Conservation (phyloP, 1,284 basidiomycete species). For the Sanghuangporus sanghuang region DNA sequence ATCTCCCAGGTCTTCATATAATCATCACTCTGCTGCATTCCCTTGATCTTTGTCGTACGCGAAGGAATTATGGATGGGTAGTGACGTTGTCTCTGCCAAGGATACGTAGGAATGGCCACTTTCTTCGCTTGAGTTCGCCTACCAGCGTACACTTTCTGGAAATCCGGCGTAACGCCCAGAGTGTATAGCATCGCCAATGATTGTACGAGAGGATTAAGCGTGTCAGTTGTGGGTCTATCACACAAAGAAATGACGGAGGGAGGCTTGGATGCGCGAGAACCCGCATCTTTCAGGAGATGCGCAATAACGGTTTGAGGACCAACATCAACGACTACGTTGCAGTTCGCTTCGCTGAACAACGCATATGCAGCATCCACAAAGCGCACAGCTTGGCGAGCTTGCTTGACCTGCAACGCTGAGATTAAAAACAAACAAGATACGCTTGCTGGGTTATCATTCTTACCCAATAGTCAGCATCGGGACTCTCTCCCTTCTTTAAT, state of each 20-base stretch:
- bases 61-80: constrained; percentile 29
- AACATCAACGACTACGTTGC: constrained; percentile 28
- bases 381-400: constrained; percentile 30
- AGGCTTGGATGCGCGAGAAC: constrained; percentile 20
- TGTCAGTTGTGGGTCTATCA: constrained; percentile 29
- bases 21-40: background rate
- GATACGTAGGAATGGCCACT: constrained; percentile 31
- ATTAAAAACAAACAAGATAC: background rate
- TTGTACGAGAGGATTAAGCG: constrained; percentile 28
- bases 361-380: constrained; percentile 26
- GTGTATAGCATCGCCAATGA: constrained; percentile 28
- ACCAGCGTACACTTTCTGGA: constrained; percentile 24
- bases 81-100: constrained; percentile 32
- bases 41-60: constrained; percentile 4
- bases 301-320: constrained; percentile 32
- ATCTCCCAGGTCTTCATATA: constrained; percentile 9
- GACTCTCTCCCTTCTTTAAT: constrained; percentile 18
- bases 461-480: constrained; percentile 32
- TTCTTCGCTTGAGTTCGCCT: constrained; percentile 22
- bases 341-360: constrained; percentile 21
- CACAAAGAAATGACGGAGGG: constrained; percentile 24
- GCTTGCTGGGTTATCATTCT: background rate
- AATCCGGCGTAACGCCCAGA: constrained; percentile 26
- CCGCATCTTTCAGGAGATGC: constrained; percentile 27
- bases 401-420: constrained; percentile 25